Evolutionary conservation across 495 filamentous ascomycete species (phyloP).

Genomic region (Entonaema liquescens): DNA sequence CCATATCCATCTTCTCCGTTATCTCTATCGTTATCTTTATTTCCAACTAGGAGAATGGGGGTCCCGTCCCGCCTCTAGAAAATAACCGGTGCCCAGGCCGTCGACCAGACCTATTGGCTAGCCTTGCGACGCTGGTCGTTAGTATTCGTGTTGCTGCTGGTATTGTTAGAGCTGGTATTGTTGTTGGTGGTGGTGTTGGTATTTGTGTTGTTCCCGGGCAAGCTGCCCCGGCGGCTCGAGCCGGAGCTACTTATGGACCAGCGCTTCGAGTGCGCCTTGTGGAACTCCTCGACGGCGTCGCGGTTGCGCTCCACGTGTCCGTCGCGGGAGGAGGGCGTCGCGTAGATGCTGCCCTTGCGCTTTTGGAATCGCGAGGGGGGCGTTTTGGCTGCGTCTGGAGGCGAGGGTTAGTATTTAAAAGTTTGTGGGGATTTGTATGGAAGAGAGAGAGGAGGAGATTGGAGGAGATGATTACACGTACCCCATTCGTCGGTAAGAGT

Average conservation of each 20-base stretch:
- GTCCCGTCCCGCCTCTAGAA: constrained; percentile 16
- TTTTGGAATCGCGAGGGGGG: constrained; percentile 69
- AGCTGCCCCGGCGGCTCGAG: constrained; percentile 31
- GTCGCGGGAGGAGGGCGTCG: constrained; percentile 65
- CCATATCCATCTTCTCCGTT: background rate
- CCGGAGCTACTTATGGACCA: constrained; percentile 42
- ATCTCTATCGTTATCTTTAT: too few relatives aligned
- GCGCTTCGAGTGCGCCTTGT: constrained; percentile 54
- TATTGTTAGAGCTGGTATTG: background rate
- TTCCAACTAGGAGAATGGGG: too few relatives aligned
- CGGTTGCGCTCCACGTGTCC: constrained; percentile 63
- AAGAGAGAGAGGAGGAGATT: background rate
- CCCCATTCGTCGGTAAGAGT: constrained; percentile 54
- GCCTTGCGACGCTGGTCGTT: constrained; percentile 31
- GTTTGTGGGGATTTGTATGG: background rate
- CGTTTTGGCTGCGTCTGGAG: constrained; percentile 67
- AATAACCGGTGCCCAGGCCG: constrained; percentile 22
- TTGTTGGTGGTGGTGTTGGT: background rate
- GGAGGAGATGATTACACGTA: constrained; percentile 33
- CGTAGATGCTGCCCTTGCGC: constrained; percentile 69
- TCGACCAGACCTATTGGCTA: constrained; percentile 31
- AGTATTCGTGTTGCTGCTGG: background rate
- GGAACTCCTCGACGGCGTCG: constrained; percentile 51
- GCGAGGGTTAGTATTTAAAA: background rate
- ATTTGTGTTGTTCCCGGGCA: background rate